Conservation (phyloP, 192 early-diverging fungal genomes). For the Jimgerdemannia flammicorona region DNA sequence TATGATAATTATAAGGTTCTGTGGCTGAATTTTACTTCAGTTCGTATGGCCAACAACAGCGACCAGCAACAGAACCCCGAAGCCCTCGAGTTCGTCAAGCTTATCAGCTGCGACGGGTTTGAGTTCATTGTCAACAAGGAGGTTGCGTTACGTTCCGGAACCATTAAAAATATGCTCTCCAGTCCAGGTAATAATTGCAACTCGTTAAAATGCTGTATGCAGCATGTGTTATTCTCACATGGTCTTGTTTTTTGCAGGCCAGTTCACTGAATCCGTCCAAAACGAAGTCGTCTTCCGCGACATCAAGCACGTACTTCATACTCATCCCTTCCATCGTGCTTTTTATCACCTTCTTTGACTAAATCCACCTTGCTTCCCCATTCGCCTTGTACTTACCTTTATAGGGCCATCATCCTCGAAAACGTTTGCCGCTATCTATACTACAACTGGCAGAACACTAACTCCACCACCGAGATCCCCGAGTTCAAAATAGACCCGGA, state of each 20-base stretch:
- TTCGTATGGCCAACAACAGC: not conserved
- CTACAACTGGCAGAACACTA: conserved; percentile 74
- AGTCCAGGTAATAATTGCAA: conserved; percentile 55
- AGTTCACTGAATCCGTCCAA: conserved; percentile 89
- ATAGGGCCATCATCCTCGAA: conserved; percentile 85
- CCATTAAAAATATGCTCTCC: conserved; percentile 93
- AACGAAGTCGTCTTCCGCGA: conserved; percentile 86
- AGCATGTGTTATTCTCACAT: not conserved
- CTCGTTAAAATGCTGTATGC: not conserved
- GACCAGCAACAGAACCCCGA: not conserved
- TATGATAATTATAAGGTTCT: too few relatives aligned
- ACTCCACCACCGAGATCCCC: conserved; percentile 71
- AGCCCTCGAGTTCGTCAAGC: conserved; percentile 53
- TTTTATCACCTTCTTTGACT: conserved; percentile 65
- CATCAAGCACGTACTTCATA: conserved; percentile 67
- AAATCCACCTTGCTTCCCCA: conserved; percentile 1
- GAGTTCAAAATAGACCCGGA: conserved; percentile 89
- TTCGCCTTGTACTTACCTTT: not conserved
- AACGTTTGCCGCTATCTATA: conserved; percentile 93
- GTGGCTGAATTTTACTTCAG: too few relatives aligned
- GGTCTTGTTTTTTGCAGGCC: conserved; percentile 45
- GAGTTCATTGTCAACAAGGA: conserved; percentile 83
- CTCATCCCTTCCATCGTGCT: conserved; percentile 60
- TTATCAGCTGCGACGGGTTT: conserved; percentile 88
- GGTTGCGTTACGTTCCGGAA: conserved; percentile 88